Conservation (phyloP, 2,329 filamentous ascomycete genomes). For the Monilinia fructigena region DNA sequence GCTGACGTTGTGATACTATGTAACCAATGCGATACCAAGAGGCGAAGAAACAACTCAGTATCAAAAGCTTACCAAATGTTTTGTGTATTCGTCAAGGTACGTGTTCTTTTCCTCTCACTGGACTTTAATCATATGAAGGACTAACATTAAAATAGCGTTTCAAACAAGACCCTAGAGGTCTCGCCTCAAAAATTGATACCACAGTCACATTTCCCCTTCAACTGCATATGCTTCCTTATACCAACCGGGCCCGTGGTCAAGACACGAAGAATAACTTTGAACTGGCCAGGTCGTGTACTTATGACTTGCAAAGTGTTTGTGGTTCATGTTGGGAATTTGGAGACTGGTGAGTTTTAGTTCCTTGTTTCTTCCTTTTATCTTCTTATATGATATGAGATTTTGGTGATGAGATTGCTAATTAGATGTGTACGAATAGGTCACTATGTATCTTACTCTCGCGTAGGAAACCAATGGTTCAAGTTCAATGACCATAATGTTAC, state of each 20-base stretch:
- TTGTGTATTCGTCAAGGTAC: conserved; percentile 91
- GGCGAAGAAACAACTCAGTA: conserved; percentile 78
- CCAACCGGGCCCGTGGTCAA: conserved; percentile 59
- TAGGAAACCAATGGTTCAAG: conserved; percentile 71
- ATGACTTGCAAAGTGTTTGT: conserved; percentile 90
- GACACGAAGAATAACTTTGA: conserved; percentile 54
- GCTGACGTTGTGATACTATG: conserved; percentile 85
- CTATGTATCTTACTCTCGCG: conserved; percentile 26
- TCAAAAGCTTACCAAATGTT: conserved; percentile 83
- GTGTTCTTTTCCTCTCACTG: background rate
- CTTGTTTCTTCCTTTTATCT: background rate
- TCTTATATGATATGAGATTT: background rate
- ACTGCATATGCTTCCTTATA: conserved; percentile 89
- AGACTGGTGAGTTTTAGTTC: conserved; percentile 56
- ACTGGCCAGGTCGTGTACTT: conserved; percentile 66
- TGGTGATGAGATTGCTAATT: conserved; percentile 58
- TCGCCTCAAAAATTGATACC: conserved; percentile 84
- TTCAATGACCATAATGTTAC: conserved; percentile 96
- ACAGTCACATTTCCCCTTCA: conserved; percentile 81
- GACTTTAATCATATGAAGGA: conserved; percentile 1
- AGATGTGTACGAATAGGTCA: conserved; percentile 46
- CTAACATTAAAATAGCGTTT: conserved; percentile 52
- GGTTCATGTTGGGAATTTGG: conserved; percentile 89
- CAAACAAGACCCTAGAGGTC: conserved; percentile 69
- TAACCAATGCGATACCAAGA: conserved; percentile 76